Evolutionary conservation across 441 rosid species (phyloP), one percentile per base, ranked within the genome.

Genomic region (Gossypium schwendimanii): DNA sequence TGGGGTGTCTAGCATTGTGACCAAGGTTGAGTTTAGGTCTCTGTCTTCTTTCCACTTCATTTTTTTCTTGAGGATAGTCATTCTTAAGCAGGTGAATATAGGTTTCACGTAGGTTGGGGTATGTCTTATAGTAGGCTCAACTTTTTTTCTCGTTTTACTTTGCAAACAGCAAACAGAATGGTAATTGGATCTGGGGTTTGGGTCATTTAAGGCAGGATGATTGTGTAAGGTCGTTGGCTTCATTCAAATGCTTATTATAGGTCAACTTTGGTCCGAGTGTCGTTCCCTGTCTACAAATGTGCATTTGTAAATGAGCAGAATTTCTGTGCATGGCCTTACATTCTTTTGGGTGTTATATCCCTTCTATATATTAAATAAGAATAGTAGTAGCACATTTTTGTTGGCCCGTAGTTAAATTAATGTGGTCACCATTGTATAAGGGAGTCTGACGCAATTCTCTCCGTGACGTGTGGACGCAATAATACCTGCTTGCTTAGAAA

Each of bases 161-260:
- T 39, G 28, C 68, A 1, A 18, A 10, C 8, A n/a, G 28, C 68
- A 3, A 18, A 10, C 8, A 4, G 12, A 3, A 36, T 36, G 9
- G 50, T 36, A 41, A 39, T 63, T 10, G 26, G 12, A 10, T 6
- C 21, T 63, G 68, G 28, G 4, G 61, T 23, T 57, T 63, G 50
- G 52, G 26, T 23, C 65, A 33, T 62, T 62, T 62, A 11, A 62
- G 24, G 47, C 66, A 62, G 47, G 47, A 62, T 62, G 24, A 62
- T 36, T 28, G 41, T 60, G 12, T 0, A 15, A 33, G 66, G 49
- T 33, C n/a, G 0, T 33, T 9, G 47, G 17, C 66, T 62, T 36
- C 17, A 6, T 36, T 33, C 45, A 2, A 41, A 36, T 11, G 64
- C 64, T 15, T 15, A 33, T 21, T 15, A 33, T 26, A 31, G 39